A percentile compares a stretch with the other conserved stretches of the same genome.
Evolutionary conservation across 2,329 filamentous ascomycete species (phyloP).

Genomic region (Fusarium setosum): DNA sequence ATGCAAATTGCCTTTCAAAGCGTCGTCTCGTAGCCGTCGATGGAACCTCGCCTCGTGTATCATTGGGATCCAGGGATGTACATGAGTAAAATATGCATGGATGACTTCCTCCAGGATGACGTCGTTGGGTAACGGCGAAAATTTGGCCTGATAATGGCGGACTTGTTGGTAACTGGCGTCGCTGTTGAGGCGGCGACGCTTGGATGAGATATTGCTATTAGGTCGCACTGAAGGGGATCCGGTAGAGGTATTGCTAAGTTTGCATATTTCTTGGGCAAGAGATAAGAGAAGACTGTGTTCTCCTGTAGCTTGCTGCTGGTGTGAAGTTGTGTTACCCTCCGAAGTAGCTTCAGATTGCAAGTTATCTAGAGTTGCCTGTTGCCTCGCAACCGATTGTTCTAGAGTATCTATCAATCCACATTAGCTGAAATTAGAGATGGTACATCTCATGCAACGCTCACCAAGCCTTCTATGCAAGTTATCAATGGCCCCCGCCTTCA

Average conservation of each 20-base stretch:
- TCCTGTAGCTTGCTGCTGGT: not conserved
- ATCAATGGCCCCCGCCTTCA: constrained; percentile 52
- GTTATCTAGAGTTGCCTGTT: constrained; percentile 14
- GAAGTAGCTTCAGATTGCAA: not conserved
- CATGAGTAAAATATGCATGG: constrained; percentile 48
- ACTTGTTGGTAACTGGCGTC: not conserved
- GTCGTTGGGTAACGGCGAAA: not conserved
- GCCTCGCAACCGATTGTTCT: constrained; percentile 25
- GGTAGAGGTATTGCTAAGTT: not conserved
- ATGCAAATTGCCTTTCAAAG: constrained; percentile 38
- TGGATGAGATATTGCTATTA: not conserved
- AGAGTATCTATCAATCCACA: constrained; percentile 7
- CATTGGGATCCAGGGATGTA: constrained; percentile 55
- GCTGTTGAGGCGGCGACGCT: constrained; percentile 13
- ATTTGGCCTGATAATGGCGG: not conserved
- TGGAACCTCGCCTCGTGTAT: constrained; percentile 48
- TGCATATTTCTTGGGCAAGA: constrained; percentile 26
- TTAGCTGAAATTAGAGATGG: not conserved
- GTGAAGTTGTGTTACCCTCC: not conserved
- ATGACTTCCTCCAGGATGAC: constrained; percentile 39
- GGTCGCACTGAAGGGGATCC: not conserved
- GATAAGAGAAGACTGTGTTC: constrained; percentile 7
- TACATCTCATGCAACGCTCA: constrained; percentile 14
- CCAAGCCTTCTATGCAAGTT: constrained; percentile 49
- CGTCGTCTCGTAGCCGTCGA: constrained; percentile 33